phyloP scores from a whole-genome alignment of 768 basidiomycete species.

The Suillus luteus region DNA sequence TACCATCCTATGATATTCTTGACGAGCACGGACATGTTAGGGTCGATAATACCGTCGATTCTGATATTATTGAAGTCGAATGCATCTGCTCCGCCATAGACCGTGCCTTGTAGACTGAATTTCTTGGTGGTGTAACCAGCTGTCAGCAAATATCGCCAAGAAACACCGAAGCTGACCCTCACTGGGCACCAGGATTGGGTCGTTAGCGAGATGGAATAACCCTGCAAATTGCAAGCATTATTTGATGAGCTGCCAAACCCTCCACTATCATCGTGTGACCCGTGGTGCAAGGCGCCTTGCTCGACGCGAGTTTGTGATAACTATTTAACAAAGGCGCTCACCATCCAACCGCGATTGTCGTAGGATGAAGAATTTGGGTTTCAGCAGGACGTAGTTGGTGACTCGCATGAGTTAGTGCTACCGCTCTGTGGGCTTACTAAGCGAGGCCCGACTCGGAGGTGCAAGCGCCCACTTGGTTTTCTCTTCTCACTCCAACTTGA shows the following conservation, averaged over 20 bases:
- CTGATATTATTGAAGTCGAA: constrained; percentile 1
- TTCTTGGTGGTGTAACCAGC: neutral
- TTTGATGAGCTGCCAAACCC: neutral
- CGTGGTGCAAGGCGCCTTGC: neutral
- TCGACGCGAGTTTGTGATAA: neutral
- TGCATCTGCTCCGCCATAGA: constrained; percentile 1
- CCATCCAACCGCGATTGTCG: neutral
- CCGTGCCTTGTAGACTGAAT: neutral
- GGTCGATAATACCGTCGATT: constrained; percentile 8
- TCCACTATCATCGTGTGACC: neutral
- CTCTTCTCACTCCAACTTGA: neutral
- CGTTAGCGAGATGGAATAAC: neutral
- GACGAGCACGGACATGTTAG: constrained; percentile 1
- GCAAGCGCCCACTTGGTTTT: neutral
- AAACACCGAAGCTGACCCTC: neutral
- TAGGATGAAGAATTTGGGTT: neutral
- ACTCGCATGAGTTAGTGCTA: neutral
- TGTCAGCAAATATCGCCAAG: neutral
- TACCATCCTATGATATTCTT: neutral
- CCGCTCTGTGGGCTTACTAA: too few relatives aligned
- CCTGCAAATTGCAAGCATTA: neutral
- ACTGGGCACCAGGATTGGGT: too few relatives aligned
- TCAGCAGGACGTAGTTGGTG: neutral
- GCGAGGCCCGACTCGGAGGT: neutral
- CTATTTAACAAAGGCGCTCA: neutral